phyloP scores from a whole-genome alignment of 2,329 filamentous ascomycete species.

The Fusarium phyllophilum region DNA sequence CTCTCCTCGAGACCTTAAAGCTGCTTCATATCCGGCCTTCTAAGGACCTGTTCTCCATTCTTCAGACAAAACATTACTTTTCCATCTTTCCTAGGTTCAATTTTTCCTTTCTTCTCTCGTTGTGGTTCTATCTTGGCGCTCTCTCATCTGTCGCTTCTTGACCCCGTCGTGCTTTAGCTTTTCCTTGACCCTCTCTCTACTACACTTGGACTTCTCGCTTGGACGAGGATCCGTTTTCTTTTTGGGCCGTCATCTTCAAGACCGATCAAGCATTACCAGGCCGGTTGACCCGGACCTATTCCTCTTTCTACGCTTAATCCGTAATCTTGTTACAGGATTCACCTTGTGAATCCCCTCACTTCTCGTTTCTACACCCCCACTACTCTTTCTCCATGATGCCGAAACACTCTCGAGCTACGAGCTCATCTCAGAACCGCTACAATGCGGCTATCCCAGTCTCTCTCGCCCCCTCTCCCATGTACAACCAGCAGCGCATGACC shows the following conservation, averaged over 20 bases:
- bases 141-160: slow-evolving; percentile 40
- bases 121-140: slow-evolving; percentile 44
- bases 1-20: slow-evolving; percentile 44
- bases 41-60: slow-evolving; percentile 38
- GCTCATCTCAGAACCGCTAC: slow-evolving; percentile 47
- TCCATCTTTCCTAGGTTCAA: slow-evolving; percentile 9
- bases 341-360: slow-evolving; percentile 22
- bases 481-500: slow-evolving; percentile 54
- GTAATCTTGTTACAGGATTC: slow-evolving; percentile 39
- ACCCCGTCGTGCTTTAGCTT: slow-evolving; percentile 33
- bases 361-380: slow-evolving; percentile 20
- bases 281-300: slow-evolving; percentile 42
- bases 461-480: slow-evolving; percentile 55
- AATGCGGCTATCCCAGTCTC: slow-evolving; percentile 50
- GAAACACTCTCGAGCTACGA: slow-evolving; percentile 56
- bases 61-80: slow-evolving; percentile 37
- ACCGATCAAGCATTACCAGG: slow-evolving; percentile 38
- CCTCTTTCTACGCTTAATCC: slow-evolving; percentile 42
- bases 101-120: slow-evolving; percentile 37
- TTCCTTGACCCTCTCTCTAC: slow-evolving; percentile 24
- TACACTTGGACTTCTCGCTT: slow-evolving; percentile 27
- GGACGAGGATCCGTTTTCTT: slow-evolving; percentile 34
- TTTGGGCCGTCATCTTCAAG: slow-evolving; percentile 30
- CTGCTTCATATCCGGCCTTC: slow-evolving; percentile 46
- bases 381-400: slow-evolving; percentile 51